These are phyloP conservation scores for Arctium minus DNA, from an alignment of 129 eudicot species.

Conservation along the genomic window DNA sequence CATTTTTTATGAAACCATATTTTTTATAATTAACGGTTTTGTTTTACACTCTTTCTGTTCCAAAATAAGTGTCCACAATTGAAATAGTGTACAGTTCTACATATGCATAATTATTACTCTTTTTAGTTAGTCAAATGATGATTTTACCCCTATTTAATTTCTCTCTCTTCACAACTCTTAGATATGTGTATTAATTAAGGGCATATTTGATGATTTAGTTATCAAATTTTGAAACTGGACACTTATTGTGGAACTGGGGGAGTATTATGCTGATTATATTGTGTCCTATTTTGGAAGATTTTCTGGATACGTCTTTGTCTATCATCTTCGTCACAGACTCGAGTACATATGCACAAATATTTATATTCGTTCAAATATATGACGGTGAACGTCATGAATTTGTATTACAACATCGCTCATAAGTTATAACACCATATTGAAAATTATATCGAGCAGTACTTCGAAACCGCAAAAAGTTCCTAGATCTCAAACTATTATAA, in stretches of 20 bases:
- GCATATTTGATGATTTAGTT: no score
- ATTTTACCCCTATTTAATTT: no score
- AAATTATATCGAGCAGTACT: not conserved
- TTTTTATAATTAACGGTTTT: not conserved
- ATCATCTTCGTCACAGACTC: not conserved
- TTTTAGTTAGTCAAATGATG: no score
- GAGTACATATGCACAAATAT: not conserved
- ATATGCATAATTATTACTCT: no score
- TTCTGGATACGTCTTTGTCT: not conserved
- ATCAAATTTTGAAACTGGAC: no score
- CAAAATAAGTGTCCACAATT: no score
- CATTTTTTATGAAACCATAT: not conserved
- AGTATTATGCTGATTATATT: not conserved
- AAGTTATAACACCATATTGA: not conserved
- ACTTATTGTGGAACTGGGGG: no score
- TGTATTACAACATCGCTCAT: constrained; percentile 13
- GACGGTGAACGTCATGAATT: not conserved
- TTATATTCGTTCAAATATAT: not conserved
- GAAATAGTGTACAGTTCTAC: no score
- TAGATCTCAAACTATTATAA: not conserved
- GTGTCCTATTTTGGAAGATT: not conserved
- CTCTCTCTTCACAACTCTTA: no score
- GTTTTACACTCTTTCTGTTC: not conserved
- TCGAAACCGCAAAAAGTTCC: not conserved
- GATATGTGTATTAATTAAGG: no score